Evolutionary conservation across 257 asterid genomes (phyloP).

Genomic region (Solanum pennellii): DNA sequence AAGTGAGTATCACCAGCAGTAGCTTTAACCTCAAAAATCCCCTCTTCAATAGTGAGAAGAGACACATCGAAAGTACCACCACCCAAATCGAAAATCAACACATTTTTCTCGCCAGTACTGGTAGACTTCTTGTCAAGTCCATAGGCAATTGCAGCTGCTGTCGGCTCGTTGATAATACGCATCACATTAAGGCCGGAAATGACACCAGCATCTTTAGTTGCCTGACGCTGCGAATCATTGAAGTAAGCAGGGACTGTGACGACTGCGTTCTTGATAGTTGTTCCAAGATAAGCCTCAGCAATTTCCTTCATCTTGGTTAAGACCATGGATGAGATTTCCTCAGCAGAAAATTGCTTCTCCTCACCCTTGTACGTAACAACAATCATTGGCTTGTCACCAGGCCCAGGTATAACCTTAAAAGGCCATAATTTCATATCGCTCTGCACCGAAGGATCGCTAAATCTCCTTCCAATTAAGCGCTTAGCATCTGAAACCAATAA

Average conservation of each 20-base stretch:
- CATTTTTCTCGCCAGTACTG: conserved; percentile 2
- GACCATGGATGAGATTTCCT: conserved; percentile 21
- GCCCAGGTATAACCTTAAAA: not conserved
- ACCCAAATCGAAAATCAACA: conserved; percentile 16
- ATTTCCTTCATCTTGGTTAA: conserved; percentile 14
- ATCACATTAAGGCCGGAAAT: conserved; percentile 18
- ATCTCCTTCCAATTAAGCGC: not conserved
- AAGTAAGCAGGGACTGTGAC: conserved; percentile 21
- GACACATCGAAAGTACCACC: conserved; percentile 20
- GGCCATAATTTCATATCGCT: not conserved
- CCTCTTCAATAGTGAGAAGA: conserved; percentile 13
- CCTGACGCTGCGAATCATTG: conserved; percentile 15
- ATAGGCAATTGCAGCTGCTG: conserved; percentile 11
- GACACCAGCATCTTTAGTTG: conserved; percentile 15
- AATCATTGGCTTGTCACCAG: conserved; percentile 15
- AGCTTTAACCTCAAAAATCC: conserved; percentile 19
- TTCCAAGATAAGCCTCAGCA: conserved; percentile 16
- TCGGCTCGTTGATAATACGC: conserved; percentile 13
- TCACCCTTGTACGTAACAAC: conserved; percentile 16
- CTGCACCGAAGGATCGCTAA: not conserved
- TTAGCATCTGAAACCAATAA: not conserved
- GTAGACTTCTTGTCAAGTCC: conserved; percentile 10
- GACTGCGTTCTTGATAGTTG: conserved; percentile 12
- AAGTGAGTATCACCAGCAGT: conserved; percentile 20
- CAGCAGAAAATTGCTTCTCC: conserved; percentile 17